These are phyloP conservation scores for Lathyrus aphaca DNA, from an alignment of 306 rosid genomes.

Conservation along the genomic window DNA sequence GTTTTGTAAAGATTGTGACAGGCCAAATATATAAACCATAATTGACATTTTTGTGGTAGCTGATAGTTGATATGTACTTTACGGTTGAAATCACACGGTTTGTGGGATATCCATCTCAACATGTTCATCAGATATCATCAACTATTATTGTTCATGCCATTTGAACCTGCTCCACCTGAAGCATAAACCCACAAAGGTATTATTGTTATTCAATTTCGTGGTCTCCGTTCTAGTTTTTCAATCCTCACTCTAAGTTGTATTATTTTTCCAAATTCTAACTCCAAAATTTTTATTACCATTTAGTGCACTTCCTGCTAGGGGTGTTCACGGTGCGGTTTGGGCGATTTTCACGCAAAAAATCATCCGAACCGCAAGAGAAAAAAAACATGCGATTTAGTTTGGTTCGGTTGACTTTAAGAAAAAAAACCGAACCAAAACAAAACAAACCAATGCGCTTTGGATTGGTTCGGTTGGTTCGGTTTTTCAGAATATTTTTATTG, in stretches of 20 bases:
- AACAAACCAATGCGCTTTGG: no score
- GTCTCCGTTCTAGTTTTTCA: constrained; percentile 28
- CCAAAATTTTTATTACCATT: constrained; percentile 31
- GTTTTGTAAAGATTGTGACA: no score
- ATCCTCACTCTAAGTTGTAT: constrained; percentile 19
- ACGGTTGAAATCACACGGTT: constrained; percentile 92
- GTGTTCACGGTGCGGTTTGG: no score
- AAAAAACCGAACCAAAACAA: no score
- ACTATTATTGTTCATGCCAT: constrained; percentile 90
- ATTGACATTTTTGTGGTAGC: constrained; percentile 56
- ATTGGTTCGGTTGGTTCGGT: no score
- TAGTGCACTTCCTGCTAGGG: constrained; percentile 88
- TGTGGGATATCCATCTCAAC: constrained; percentile 87
- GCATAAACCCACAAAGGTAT: constrained; percentile 81
- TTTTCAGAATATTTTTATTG: no score
- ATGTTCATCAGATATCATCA: constrained; percentile 86
- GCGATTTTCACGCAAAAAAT: no score
- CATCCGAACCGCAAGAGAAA: no score
- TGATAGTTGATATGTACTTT: constrained; percentile 97
- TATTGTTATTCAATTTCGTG: constrained; percentile 39
- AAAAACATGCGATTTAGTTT: no score
- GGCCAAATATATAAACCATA: not conserved
- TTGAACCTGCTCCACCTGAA: constrained; percentile 82
- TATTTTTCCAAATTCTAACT: constrained; percentile 32
- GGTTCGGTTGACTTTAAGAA: no score